Evolutionary conservation across 164 flowering plant genomes (phyloP), one percentile per base, ranked within the genome.

Genomic region (Aristolochia contorta): DNA sequence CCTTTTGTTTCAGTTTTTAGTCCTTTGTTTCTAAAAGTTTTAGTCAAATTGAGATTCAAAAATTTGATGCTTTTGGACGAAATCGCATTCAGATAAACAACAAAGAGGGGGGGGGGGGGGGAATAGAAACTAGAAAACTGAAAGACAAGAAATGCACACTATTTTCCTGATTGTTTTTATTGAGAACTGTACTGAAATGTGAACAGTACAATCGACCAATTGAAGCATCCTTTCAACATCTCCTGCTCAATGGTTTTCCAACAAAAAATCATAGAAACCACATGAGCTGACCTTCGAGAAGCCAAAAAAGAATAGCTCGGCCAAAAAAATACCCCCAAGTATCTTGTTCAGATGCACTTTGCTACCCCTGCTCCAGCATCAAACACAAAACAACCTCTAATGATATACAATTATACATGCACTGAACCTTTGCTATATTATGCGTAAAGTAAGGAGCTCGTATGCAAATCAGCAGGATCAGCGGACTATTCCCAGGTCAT

Each of bases 321-420:
- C 60, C 60, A 58, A 33, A 71, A 63, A 65, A 67, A 64, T 74
- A 46, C 57, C 32, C 20, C 18, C 7, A 37, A 60, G 30, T n/a
- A 14, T 18, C 12, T 2, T 18, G 16, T 24, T 22, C 45, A 63
- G 12, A 12, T 54, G 48, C 32, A 62, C 20, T 50, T n/a, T 61
- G 47, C 60, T 60, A 43, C 12, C 65, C 60, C 63, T 52, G 60
- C 58, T 56, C 67, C 69, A 63, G 56, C 51, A 47, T 70, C 54
- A 53, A 65, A 64, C 68, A 57, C 63, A 64, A 63, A 59, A 57
- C 45, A 62, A 57, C 79, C 62, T 60, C 80, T 69, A 76, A 24
- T 16, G 69, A 82, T 77, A 72, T 82, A 80, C 85, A 27, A 50
- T 64, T 64, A 32, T 53, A 61, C 56, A 61, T 56, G 45, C 60